phyloP scores from a whole-genome alignment of 176 grass and related monocot genomes.

The Aegilops umbellulata region DNA sequence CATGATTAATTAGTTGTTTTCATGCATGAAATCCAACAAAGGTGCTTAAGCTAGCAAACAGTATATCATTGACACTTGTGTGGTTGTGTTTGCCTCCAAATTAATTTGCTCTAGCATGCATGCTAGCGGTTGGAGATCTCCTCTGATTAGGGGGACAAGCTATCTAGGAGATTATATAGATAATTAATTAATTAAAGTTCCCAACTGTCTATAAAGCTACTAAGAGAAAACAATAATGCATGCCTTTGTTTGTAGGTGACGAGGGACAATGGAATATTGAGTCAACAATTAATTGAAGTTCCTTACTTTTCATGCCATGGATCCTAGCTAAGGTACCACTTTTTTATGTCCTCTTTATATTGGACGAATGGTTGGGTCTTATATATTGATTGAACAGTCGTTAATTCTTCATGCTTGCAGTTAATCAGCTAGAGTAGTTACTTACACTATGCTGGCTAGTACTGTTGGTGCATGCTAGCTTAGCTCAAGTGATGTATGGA shows the following conservation, averaged over 20 bases:
- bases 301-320: background rate
- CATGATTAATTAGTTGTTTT: constrained; percentile 2
- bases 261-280: background rate
- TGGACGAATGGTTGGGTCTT: too few species aligned
- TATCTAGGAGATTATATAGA: background rate
- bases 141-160: background rate
- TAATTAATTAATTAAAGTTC: too few species aligned
- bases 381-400: background rate
- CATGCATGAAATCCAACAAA: background rate
- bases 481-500: too few species aligned
- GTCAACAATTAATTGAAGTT: background rate
- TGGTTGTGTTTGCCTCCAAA: background rate
- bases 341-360: background rate
- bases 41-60: background rate
- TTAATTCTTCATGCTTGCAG: background rate
- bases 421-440: too few species aligned
- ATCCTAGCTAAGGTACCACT: background rate
- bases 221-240: background rate
- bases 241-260: background rate
- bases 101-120: background rate
- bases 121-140: background rate
- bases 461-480: too few species aligned
- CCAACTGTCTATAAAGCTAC: background rate
- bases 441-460: too few species aligned
- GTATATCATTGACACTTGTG: background rate